Conservation (phyloP, 2,329 filamentous ascomycete genomes). For the Epichloe gansuensis region DNA sequence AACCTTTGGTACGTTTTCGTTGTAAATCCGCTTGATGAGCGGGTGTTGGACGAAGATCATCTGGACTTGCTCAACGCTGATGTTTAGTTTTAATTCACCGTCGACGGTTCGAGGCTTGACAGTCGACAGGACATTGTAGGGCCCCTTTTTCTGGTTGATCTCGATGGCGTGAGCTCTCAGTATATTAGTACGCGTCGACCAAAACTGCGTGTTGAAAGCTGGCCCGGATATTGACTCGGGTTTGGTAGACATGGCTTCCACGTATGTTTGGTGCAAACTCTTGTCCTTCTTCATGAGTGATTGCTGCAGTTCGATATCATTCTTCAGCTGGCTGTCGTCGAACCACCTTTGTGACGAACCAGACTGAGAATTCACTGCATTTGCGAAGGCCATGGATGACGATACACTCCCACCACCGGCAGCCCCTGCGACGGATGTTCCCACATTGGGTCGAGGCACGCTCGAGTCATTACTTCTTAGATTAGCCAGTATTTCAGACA, state of each 20-base stretch:
- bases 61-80: slow-evolving; percentile 84
- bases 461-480: slow-evolving; percentile 44
- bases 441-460: slow-evolving; percentile 34
- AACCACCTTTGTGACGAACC: slow-evolving; percentile 53
- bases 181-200: slow-evolving; percentile 77
- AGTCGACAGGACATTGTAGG: slow-evolving; percentile 87
- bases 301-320: slow-evolving; percentile 72
- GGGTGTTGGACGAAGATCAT: slow-evolving; percentile 91
- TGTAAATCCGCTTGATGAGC: slow-evolving; percentile 78
- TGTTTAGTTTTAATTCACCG: slow-evolving; percentile 60
- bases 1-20: slow-evolving; percentile 79
- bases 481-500: slow-evolving; percentile 66
- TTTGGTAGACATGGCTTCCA: slow-evolving; percentile 72
- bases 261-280: slow-evolving; percentile 69
- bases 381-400: slow-evolving; percentile 67
- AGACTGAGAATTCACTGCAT: slow-evolving; percentile 44
- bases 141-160: slow-evolving; percentile 69
- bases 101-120: slow-evolving; percentile 54
- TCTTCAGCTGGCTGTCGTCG: slow-evolving; percentile 66
- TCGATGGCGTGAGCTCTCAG: slow-evolving; percentile 87
- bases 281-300: slow-evolving; percentile 75
- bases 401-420: slow-evolving; percentile 36
- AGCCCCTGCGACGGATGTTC: slow-evolving; percentile 15
- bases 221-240: slow-evolving; percentile 69
- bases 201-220: slow-evolving; percentile 86